phyloP scores from a whole-genome alignment of 2,329 filamentous ascomycete species.

The Neophaeococcomyces mojaviensis region DNA sequence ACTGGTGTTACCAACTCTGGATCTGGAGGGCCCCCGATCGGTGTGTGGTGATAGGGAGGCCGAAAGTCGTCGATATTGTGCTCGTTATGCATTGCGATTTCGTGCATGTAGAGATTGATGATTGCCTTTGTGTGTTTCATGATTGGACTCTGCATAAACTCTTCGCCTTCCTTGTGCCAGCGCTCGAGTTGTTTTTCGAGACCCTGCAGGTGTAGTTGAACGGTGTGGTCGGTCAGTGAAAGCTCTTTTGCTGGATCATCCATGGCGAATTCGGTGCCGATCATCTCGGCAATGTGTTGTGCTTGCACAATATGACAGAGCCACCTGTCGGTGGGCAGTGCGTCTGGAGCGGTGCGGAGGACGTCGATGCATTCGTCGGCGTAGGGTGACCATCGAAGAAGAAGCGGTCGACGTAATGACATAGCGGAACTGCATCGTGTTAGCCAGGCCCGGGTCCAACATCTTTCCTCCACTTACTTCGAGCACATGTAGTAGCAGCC shows the following conservation, averaged over 20 bases:
- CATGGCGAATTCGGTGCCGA: constrained; percentile 58
- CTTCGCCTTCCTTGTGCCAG: constrained; percentile 49
- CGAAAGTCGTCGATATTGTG: constrained; percentile 48
- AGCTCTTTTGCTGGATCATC: constrained; percentile 53
- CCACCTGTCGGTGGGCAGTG: constrained; percentile 48
- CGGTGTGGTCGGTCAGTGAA: constrained; percentile 54
- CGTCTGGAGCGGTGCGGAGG: constrained; percentile 49
- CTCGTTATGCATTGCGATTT: constrained; percentile 63
- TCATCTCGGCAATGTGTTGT: constrained; percentile 59
- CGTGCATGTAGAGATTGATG: constrained; percentile 66
- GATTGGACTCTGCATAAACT: constrained; percentile 46
- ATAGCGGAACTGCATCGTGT: constrained; percentile 44
- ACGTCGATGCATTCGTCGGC: constrained; percentile 56
- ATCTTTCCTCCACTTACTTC: constrained; percentile 35
- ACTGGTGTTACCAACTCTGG: constrained; percentile 43
- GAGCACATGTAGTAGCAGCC: constrained; percentile 55
- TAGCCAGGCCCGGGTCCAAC: neutral
- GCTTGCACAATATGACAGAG: constrained; percentile 53
- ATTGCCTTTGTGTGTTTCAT: constrained; percentile 58
- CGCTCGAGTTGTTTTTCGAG: constrained; percentile 59
- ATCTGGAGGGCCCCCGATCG: constrained; percentile 23
- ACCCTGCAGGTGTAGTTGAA: constrained; percentile 56
- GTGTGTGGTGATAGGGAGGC: constrained; percentile 31
- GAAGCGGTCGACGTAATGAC: constrained; percentile 50
- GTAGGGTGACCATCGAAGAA: constrained; percentile 55